phyloP scores from a whole-genome alignment of 2,329 filamentous ascomycete species.

The Leptodontidium sp. region DNA sequence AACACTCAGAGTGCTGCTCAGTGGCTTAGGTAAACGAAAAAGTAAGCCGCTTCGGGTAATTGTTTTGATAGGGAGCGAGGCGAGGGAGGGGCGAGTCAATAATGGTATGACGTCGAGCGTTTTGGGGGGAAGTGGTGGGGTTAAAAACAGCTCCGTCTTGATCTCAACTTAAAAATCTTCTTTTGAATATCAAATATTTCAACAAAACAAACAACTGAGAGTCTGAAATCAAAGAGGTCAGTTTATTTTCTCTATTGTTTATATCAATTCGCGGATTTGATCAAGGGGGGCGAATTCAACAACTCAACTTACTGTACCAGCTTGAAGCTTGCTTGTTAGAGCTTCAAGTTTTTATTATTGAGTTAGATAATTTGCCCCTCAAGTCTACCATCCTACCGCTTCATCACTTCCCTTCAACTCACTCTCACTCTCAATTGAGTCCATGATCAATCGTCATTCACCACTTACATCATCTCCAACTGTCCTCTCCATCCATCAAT shows the following conservation, averaged over 20 bases:
- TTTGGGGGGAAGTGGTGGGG: conserved; percentile 11
- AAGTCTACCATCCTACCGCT: not conserved
- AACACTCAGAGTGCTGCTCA: not conserved
- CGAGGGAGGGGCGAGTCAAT: not conserved
- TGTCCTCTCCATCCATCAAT: not conserved
- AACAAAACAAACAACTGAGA: too few species aligned
- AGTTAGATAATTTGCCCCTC: not conserved
- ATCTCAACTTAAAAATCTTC: not conserved
- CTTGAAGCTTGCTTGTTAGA: not conserved
- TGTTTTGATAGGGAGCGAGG: conserved; percentile 12
- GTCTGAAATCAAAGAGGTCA: too few species aligned
- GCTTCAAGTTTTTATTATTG: not conserved
- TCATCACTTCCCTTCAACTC: not conserved
- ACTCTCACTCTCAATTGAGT: not conserved
- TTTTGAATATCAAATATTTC: too few species aligned
- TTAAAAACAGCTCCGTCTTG: conserved; percentile 11
- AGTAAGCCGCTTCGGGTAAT: conserved; percentile 21
- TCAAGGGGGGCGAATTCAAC: too few species aligned
- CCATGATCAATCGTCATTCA: not conserved
- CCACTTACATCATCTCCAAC: not conserved
- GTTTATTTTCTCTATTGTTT: too few species aligned
- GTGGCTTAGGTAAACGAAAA: too few species aligned
- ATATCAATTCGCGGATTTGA: too few species aligned
- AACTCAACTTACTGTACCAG: too few species aligned
- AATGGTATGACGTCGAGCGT: conserved; percentile 20